These are phyloP conservation scores for Trametes punicea DNA, from an alignment of 768 basidiomycete genomes.

Conservation along the genomic window DNA sequence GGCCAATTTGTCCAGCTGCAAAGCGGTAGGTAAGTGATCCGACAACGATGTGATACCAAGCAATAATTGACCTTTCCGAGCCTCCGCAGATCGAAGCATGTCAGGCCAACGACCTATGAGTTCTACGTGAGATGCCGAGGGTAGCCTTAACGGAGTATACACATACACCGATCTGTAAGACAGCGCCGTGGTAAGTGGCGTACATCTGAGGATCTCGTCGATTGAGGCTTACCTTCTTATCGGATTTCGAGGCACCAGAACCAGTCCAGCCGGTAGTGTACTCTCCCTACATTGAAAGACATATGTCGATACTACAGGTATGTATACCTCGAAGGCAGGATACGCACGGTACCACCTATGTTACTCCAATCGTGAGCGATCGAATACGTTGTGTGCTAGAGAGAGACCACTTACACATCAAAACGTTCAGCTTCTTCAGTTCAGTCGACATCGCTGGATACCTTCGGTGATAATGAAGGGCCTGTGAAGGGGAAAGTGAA, in stretches of 20 bases:
- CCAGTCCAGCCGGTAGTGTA: conserved; percentile 95
- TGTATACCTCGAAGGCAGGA: neutral
- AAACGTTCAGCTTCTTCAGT: conserved; percentile 55
- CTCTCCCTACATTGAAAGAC: conserved; percentile 52
- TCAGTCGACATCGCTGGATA: conserved; percentile 38
- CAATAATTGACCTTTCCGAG: conserved; percentile 60
- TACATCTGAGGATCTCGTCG: neutral
- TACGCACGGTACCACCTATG: conserved; percentile 47
- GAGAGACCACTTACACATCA: conserved; percentile 65
- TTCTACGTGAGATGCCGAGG: neutral
- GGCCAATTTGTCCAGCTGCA: conserved; percentile 62
- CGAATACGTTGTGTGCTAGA: conserved; percentile 26
- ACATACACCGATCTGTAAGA: conserved; percentile 67
- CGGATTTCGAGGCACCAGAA: conserved; percentile 88
- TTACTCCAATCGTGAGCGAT: conserved; percentile 7
- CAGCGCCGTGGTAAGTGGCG: neutral
- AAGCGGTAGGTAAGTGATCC: neutral
- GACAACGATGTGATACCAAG: neutral
- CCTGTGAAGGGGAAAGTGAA: neutral
- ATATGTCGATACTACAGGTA: neutral
- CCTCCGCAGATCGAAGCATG: conserved; percentile 85
- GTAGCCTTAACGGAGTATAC: conserved; percentile 27
- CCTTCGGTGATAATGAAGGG: neutral
- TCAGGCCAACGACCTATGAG: conserved; percentile 78
- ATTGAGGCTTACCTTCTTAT: conserved; percentile 70